These are phyloP conservation scores for Agrostemma githago DNA, from an alignment of 148 eudicot species.

Conservation along the genomic window DNA sequence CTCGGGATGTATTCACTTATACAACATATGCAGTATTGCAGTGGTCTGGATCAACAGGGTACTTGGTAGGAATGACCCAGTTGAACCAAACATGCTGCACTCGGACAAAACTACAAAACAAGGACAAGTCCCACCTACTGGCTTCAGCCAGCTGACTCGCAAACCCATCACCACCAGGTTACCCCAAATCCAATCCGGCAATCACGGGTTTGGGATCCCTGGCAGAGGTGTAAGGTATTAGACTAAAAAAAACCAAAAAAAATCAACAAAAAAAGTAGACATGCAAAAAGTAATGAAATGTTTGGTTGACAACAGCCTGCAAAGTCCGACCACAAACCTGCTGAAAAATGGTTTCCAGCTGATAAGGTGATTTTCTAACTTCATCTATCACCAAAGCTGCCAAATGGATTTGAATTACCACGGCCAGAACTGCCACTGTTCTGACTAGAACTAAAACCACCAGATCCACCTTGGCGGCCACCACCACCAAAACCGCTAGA, in stretches of 20 bases:
- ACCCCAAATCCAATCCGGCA: conserved; percentile 24
- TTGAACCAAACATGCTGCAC: conserved; percentile 20
- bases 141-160: conserved; percentile 26
- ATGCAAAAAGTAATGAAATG: neutral
- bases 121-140: conserved; percentile 22
- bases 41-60: conserved; percentile 15
- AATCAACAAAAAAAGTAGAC: neutral
- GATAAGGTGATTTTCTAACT: conserved; percentile 2
- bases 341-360: conserved; percentile 10
- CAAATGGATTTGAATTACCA: conserved; percentile 35
- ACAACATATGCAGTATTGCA: neutral
- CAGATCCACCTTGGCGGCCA: conserved; percentile 48
- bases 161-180: conserved; percentile 19
- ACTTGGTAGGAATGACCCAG: conserved; percentile 5
- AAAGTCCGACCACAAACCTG: conserved; percentile 13
- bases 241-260: conserved; percentile 7
- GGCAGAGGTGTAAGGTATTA: conserved; percentile 20
- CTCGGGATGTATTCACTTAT: conserved; percentile 10
- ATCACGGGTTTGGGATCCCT: conserved; percentile 27
- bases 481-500: conserved; percentile 54
- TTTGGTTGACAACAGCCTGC: neutral
- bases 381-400: conserved; percentile 39
- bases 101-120: conserved; percentile 7
- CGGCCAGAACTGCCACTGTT: conserved; percentile 26
- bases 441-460: conserved; percentile 26